Percentiles rank a stretch among this genome's conserved stretches.
phyloP scores from a whole-genome alignment of 1,139 yeast species.

The Cylindricascospora bacillispora region DNA sequence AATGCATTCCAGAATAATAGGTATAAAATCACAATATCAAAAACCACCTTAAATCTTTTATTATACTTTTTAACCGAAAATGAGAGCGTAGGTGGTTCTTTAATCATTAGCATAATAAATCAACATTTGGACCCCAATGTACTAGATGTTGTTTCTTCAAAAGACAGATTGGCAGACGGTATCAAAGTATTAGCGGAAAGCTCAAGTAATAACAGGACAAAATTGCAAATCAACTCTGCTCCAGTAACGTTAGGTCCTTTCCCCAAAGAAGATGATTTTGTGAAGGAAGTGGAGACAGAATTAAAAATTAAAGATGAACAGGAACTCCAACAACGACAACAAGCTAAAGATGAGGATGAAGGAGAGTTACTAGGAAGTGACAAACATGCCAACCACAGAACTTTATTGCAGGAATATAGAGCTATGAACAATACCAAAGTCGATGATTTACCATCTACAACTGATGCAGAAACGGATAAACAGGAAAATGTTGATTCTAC shows the following conservation, averaged over 20 bases:
- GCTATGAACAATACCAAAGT: slow-evolving; percentile 27
- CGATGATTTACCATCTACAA: slow-evolving; percentile 2
- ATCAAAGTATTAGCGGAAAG: slow-evolving; percentile 33
- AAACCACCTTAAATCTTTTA: slow-evolving; percentile 73
- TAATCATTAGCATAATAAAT: slow-evolving; percentile 73
- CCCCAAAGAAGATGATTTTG: slow-evolving; percentile 77
- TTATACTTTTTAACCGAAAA: slow-evolving; percentile 83
- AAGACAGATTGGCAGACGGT: slow-evolving; percentile 23
- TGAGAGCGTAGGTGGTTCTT: slow-evolving; percentile 85
- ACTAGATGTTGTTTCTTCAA: slow-evolving; percentile 25
- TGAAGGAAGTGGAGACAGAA: slow-evolving; percentile 75
- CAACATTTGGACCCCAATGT: slow-evolving; percentile 64
- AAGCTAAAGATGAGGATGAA: slow-evolving; percentile 3
- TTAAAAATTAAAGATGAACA: slow-evolving; percentile 63
- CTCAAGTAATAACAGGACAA: slow-evolving; percentile 34
- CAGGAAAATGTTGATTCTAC: too few relatives aligned
- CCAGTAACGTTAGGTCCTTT: slow-evolving; percentile 70
- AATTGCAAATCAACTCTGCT: slow-evolving; percentile 46
- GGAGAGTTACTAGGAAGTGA: slow-evolving; percentile 2
- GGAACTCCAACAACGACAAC: slow-evolving; percentile 16
- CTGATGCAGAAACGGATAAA: slow-evolving; percentile 4
- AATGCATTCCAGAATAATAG: slow-evolving; percentile 58
- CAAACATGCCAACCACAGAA: slow-evolving; percentile 18
- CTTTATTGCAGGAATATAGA: slow-evolving; percentile 38
- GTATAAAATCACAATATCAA: slow-evolving; percentile 64